Conservation (phyloP, 202 grass and related monocot species). For the Setaria viridis region DNA sequence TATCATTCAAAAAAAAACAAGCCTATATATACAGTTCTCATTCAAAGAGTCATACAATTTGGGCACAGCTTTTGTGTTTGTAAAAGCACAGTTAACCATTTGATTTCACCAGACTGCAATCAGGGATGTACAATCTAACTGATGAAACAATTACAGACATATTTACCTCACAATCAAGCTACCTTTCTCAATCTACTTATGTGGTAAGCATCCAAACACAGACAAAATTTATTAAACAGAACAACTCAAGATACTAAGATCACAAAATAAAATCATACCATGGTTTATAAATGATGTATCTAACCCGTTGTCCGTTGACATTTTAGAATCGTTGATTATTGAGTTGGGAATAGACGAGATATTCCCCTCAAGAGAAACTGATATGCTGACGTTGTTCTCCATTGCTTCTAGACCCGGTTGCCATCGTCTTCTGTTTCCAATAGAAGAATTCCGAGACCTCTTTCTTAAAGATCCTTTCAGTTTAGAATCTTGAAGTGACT, state of each 20-base stretch:
- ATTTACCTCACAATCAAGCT: conserved; percentile 9
- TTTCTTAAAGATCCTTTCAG: conserved; percentile 40
- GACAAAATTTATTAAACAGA: conserved; percentile 27
- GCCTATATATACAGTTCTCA: background rate
- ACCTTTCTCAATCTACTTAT: conserved; percentile 1
- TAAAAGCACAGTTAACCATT: conserved; percentile 13
- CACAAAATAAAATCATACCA: conserved; percentile 58
- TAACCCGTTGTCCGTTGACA: conserved; percentile 47
- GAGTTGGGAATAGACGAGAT: conserved; percentile 53
- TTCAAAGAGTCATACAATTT: background rate
- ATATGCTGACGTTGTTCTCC: conserved; percentile 69
- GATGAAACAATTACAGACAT: background rate
- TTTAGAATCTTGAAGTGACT: conserved; percentile 49
- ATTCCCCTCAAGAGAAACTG: conserved; percentile 69
- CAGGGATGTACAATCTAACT: conserved; percentile 16
- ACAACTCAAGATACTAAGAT: background rate
- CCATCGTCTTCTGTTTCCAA: conserved; percentile 53
- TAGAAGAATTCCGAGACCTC: conserved; percentile 34
- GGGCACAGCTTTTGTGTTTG: background rate
- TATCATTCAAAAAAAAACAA: background rate
- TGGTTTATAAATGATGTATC: conserved; percentile 76
- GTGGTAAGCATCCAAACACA: background rate
- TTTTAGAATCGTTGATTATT: conserved; percentile 53
- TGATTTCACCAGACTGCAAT: background rate
- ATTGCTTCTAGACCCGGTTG: conserved; percentile 53